Base-by-base conservation (phyloP, 1,139 yeast genomes). In the Geotrichum aggregatum region DNA sequence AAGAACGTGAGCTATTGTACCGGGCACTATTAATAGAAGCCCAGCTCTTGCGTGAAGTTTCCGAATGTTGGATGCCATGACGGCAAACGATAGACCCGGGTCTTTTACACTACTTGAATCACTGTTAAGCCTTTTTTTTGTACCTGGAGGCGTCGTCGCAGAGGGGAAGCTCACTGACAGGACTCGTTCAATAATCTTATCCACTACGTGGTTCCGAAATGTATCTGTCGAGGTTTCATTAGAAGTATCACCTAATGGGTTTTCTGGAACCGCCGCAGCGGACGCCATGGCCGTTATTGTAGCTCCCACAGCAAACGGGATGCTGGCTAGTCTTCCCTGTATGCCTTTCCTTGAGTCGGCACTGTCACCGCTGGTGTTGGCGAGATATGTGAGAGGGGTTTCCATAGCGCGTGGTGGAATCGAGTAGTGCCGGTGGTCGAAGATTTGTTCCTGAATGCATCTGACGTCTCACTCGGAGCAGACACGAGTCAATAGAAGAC, bases 41-140 rank as follows among this genome's bases (percentile, higher is more conserved):
- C 50, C 50, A 3, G 51, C 50, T 26, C 44, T 39, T 28, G 53
- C 24, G 44, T 44, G 49, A 7, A 54, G 45, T 44, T 52, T 54
- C 18, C 57, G 49, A 2, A 54, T 41, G 40, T 52, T 52, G 3
- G 54, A 38, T 1, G 57, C 55, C 35, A 54, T 40, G 26, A 49
- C 16, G n/a, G 57, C 38, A 5, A 54, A 47, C 14, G 57, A 54
- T 14, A 54, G 42, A 5, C 49, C 55, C 7, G 54, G 55, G 10
- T 33, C 36, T 18, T 33, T 18, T 14, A 14, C 16, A 16, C n/a
- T 35, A 13, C 21, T 22, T n/a, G 21, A 24, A 24, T n/a, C n/a
- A n/a, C n/a, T n/a, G n/a, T n/a, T n/a, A n/a, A n/a, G n/a, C n/a
- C n/a, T n/a, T n/a, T n/a, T n/a, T n/a, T n/a, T n/a, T n/a, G n/a